phyloP scores from a whole-genome alignment of 371 early-diverging fungal genomes.

The Mortierella sp. region DNA sequence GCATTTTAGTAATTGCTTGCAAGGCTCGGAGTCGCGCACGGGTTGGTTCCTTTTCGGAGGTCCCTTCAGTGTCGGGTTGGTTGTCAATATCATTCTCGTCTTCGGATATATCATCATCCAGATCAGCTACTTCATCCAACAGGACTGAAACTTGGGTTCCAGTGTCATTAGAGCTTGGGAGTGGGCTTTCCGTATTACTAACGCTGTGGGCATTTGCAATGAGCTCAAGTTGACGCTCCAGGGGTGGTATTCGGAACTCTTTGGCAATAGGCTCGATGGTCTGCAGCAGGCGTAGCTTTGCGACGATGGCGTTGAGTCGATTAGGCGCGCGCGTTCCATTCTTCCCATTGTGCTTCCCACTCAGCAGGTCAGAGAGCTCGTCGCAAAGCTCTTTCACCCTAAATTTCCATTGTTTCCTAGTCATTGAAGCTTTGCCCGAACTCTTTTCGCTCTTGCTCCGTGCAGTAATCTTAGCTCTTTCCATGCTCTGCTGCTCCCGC shows the following conservation, averaged over 20 bases:
- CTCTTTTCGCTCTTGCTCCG: background rate
- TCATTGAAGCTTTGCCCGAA: background rate
- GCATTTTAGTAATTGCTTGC: background rate
- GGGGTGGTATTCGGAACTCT: too few relatives aligned
- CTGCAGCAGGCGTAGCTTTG: background rate
- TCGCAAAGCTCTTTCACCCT: background rate
- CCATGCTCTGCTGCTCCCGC: background rate
- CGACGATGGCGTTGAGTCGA: background rate
- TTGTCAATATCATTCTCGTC: background rate
- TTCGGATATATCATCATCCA: too few relatives aligned
- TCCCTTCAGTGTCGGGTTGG: background rate
- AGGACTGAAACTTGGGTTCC: too few relatives aligned
- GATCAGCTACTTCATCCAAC: too few relatives aligned
- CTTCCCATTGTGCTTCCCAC: background rate
- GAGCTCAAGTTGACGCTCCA: too few relatives aligned
- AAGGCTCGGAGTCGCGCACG: background rate
- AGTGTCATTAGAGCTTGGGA: too few relatives aligned
- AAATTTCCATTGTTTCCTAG: background rate
- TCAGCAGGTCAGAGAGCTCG: background rate
- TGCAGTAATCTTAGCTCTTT: background rate
- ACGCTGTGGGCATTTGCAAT: too few relatives aligned
- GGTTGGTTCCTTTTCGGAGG: background rate
- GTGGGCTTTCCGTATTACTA: too few relatives aligned
- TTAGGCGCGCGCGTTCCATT: too few relatives aligned
- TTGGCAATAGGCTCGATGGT: too few relatives aligned